Evolutionary conservation across 1,284 basidiomycete species (phyloP).

Genomic region (Moesziomyces antarcticus): DNA sequence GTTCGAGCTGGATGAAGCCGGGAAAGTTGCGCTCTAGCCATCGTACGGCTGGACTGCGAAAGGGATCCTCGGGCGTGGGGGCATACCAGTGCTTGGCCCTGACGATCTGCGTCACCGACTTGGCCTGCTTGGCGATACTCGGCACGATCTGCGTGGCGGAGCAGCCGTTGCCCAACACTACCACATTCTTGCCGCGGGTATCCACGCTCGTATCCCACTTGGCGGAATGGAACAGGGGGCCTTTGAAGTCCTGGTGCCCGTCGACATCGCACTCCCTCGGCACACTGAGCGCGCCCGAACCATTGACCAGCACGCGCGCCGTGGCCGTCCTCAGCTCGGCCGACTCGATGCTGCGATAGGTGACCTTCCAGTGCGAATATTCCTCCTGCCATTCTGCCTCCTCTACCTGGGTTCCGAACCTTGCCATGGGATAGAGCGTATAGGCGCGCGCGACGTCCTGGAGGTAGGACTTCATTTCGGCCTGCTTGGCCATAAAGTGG

Average conservation of each 20-base stretch:
- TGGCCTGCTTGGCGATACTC: constrained; percentile 26
- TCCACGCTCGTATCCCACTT: constrained; percentile 62
- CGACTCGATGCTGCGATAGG: constrained; percentile 8
- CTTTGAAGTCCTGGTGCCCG: constrained; percentile 45
- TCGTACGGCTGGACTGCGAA: not conserved
- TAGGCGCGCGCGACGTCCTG: constrained; percentile 27
- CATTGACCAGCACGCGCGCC: constrained; percentile 32
- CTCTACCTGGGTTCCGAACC: constrained; percentile 37
- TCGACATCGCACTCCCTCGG: constrained; percentile 45
- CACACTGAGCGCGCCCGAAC: constrained; percentile 38
- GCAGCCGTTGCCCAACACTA: constrained; percentile 63
- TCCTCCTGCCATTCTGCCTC: constrained; percentile 40
- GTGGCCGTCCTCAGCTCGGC: constrained; percentile 20
- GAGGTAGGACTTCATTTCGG: constrained; percentile 48
- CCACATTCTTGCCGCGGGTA: constrained; percentile 57
- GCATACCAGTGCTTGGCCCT: constrained; percentile 52
- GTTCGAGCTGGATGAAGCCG: constrained; percentile 22
- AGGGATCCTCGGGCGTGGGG: constrained; percentile 38
- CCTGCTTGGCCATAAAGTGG: constrained; percentile 27
- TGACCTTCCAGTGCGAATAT: constrained; percentile 44
- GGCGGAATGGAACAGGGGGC: constrained; percentile 62
- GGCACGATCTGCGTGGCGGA: constrained; percentile 58
- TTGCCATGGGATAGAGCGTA: constrained; percentile 23
- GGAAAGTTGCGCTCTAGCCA: constrained; percentile 32
- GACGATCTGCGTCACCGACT: constrained; percentile 40